Evolutionary conservation across 1,284 basidiomycete species (phyloP).

Genomic region (Boletus mariae): DNA sequence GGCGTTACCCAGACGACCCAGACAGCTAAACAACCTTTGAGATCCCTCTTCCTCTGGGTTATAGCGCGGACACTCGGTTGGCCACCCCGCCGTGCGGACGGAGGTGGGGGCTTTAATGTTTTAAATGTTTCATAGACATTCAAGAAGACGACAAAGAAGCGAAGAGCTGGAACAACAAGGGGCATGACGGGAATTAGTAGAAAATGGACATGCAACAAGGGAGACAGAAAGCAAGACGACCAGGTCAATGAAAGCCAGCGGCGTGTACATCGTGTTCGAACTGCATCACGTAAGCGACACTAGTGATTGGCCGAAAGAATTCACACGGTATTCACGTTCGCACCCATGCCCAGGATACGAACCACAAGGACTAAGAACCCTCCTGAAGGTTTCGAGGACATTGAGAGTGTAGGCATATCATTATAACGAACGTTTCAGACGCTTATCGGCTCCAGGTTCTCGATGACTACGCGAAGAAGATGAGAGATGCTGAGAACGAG

Average conservation of each 20-base stretch:
- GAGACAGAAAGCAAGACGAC: not conserved
- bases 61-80: conserved; percentile 61
- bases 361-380: conserved; percentile 94
- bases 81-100: conserved; percentile 56
- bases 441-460: conserved; percentile 57
- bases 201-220: conserved; percentile 7
- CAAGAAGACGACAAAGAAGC: conserved; percentile 64
- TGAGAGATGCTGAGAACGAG: conserved; percentile 97
- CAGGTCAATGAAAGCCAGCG: not conserved
- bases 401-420: conserved; percentile 61
- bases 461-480: conserved; percentile 94
- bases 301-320: not conserved
- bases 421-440: not conserved
- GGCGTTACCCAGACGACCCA: conserved; percentile 77
- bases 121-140: conserved; percentile 83
- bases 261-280: conserved; percentile 9
- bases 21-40: conserved; percentile 77
- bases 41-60: conserved; percentile 71
- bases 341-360: conserved; percentile 87
- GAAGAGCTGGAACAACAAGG: conserved; percentile 63
- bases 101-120: conserved; percentile 62
- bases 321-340: conserved; percentile 19
- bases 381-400: conserved; percentile 97
- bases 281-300: conserved; percentile 23
- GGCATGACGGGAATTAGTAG: conserved; percentile 46